Evolutionary conservation across 2,329 filamentous ascomycete species (phyloP), one percentile per base, ranked within the genome.

Genomic region (Colletotrichum sidae): DNA sequence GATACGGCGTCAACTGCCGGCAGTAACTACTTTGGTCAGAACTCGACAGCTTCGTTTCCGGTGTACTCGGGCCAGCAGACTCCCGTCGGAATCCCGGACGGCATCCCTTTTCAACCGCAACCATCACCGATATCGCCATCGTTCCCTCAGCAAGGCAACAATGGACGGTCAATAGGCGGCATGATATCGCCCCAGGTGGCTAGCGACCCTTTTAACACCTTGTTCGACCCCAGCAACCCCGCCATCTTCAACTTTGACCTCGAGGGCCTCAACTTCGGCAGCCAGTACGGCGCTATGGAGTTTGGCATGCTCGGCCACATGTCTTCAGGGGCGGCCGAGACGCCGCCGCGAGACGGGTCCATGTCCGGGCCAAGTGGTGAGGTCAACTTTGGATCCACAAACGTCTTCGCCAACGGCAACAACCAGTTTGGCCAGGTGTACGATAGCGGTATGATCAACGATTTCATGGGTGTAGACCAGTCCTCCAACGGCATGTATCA

Each of bases 241-340:
- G 92, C 94, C 1, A 81, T 97, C 60, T 97, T 96, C 85, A 97
- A 97, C 76, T 97, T 98, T 77, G 94, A 98, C 76, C 88, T 97
- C 10, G 94, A 96, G 60, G 94, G 93, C 65, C 86, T 97, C 75
- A 96, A 96, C 76, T 99, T 98, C 77, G 94, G 94, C 60, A 98
- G 96, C 75, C 93, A 97, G 69, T 99, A 98, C 74, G 95, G 94
- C 66, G 95, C 94, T 15, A 85, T 97, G 77, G 96, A 98, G 77
- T 97, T 98, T 76, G 92, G 94, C 58, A 97, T 98, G 87, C 87
- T 99, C 0, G 94, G 93, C 35, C 95, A 98, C 76, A 97, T 99
- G 92, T 93, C 93, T 65, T 93, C 92, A n/a, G 92, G 92, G 12
- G 91, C 92, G 12, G 91, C 89, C n/a, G 92, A 96, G 71, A 92